Evolutionary conservation across 2,329 filamentous ascomycete species (phyloP).

Genomic region (Arachnomyces sp.): DNA sequence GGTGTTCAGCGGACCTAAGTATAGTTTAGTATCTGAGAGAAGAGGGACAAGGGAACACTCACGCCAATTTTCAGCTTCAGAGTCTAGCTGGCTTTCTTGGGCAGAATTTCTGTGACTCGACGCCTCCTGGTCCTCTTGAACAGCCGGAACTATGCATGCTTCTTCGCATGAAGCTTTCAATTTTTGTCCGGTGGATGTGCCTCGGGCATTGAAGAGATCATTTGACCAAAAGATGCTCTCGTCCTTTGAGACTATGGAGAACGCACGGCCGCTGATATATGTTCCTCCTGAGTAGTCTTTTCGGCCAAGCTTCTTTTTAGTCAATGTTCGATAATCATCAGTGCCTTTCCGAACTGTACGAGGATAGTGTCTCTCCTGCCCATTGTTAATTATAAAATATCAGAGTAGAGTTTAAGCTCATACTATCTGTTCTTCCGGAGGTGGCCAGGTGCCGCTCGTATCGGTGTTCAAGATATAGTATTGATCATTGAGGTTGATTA

Average conservation of each 20-base stretch:
- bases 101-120: no score
- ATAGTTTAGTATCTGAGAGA: background rate
- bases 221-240: no score
- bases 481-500: constrained; percentile 2
- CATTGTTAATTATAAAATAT: constrained; percentile 3
- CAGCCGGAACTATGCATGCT: no score
- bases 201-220: no score
- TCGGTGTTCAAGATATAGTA: no score
- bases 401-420: constrained; percentile 1
- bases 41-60: background rate
- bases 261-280: no score
- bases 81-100: background rate
- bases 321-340: constrained; percentile 14
- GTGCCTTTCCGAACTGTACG: constrained; percentile 3
- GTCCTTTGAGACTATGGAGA: no score
- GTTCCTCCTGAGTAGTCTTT: no score
- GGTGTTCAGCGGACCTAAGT: constrained; percentile 4
- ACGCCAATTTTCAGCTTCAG: constrained; percentile 2
- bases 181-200: no score
- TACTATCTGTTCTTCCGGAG: constrained; percentile 5
- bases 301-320: no score
- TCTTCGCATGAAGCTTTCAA: no score
- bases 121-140: no score
- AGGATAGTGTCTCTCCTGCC: constrained; percentile 3
- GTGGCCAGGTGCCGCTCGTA: constrained; percentile 1